A percentile compares a stretch with the other conserved stretches of the same genome.
phyloP scores from a whole-genome alignment of 176 grass and related monocot genomes.

The Pharus latifolius region DNA sequence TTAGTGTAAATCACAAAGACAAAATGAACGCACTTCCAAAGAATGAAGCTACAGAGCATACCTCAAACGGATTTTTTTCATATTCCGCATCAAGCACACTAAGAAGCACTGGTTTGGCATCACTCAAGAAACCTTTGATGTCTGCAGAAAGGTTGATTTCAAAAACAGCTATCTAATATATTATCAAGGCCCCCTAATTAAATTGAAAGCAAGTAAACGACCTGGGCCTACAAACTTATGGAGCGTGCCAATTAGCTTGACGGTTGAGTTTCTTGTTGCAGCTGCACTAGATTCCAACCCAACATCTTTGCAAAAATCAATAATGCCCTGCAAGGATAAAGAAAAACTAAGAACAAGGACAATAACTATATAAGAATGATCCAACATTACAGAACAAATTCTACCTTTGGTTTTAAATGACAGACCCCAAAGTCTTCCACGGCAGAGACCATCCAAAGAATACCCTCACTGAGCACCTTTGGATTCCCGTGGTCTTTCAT shows the following conservation, averaged over 20 bases:
- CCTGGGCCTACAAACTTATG: slow-evolving; percentile 99
- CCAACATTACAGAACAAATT: neutral
- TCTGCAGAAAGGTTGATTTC: slow-evolving; percentile 43
- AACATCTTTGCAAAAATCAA: slow-evolving; percentile 97
- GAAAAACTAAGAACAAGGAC: slow-evolving; percentile 9
- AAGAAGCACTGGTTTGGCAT: slow-evolving; percentile 92
- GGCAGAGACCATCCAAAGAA: slow-evolving; percentile 97
- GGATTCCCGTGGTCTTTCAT: slow-evolving; percentile 99
- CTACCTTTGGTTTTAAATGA: slow-evolving; percentile 89
- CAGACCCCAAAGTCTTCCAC: slow-evolving; percentile 89
- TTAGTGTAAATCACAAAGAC: neutral
- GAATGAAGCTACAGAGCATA: slow-evolving; percentile 9
- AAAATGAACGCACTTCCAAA: neutral
- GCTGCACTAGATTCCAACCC: slow-evolving; percentile 83
- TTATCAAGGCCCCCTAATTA: slow-evolving; percentile 19
- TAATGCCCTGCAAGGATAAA: slow-evolving; percentile 62
- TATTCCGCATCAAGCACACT: slow-evolving; percentile 79
- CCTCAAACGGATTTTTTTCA: slow-evolving; percentile 97
- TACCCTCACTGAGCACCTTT: slow-evolving; percentile 90
- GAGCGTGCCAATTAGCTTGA: slow-evolving; percentile 85
- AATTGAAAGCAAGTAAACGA: slow-evolving; percentile 23
- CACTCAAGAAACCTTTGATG: slow-evolving; percentile 90
- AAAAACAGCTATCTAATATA: neutral
- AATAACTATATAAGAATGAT: neutral
- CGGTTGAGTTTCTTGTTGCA: slow-evolving; percentile 81